Evolutionary conservation across 768 basidiomycete species (phyloP).

Genomic region (Xerocomellus chrysenteron): DNA sequence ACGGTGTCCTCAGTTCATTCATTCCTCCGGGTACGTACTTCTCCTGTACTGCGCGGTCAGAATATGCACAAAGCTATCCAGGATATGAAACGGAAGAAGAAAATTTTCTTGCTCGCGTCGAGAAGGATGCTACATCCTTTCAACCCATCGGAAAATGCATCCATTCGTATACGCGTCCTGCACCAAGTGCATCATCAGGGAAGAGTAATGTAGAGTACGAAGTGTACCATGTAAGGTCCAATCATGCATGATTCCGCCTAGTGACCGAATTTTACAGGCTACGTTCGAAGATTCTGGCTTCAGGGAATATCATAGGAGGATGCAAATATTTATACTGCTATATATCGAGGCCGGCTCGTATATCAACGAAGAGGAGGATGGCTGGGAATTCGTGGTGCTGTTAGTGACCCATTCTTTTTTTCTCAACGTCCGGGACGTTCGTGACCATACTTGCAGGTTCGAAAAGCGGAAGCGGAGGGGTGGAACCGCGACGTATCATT

Average conservation of each 20-base stretch:
- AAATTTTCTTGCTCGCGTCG: constrained; percentile 66
- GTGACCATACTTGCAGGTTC: constrained; percentile 49
- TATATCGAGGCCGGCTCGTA: constrained; percentile 97
- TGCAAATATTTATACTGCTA: constrained; percentile 92
- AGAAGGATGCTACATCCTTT: constrained; percentile 77
- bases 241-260: neutral
- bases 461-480: constrained; percentile 75
- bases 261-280: constrained; percentile 44
- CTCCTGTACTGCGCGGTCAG: neutral
- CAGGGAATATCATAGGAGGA: constrained; percentile 83
- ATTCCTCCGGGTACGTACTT: constrained; percentile 62
- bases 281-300: constrained; percentile 88
- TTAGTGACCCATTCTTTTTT: constrained; percentile 41
- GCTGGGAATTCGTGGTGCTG: constrained; percentile 92
- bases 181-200: constrained; percentile 43
- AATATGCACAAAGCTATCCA: constrained; percentile 25
- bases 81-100: constrained; percentile 70
- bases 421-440: neutral
- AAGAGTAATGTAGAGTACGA: constrained; percentile 73
- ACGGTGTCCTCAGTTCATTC: constrained; percentile 69
- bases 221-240: constrained; percentile 77
- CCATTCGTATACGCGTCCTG: constrained; percentile 69
- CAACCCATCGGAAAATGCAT: constrained; percentile 75
- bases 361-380: constrained; percentile 89
- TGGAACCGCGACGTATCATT: constrained; percentile 73